Evolutionary conservation across 495 filamentous ascomycete genomes (phyloP), one percentile per base, ranked within the genome.

Genomic region (Xanthoparmelia taractica): DNA sequence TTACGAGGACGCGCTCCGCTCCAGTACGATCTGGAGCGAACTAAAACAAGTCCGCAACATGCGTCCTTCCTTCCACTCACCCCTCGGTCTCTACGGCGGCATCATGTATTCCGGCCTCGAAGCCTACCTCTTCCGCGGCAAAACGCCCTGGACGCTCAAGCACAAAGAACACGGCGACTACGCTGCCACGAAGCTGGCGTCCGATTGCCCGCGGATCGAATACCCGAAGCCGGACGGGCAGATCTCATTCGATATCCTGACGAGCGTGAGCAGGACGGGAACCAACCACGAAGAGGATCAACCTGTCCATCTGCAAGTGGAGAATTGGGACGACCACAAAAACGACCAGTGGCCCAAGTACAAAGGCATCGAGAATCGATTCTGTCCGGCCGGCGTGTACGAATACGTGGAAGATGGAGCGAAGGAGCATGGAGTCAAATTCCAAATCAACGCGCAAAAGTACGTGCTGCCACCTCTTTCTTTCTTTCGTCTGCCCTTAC

Each of bases 231-330:
- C 94, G 0, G 94, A 99, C 72, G 90, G 91, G 36, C 85, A 94
- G 75, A 85, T 97, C 71, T 88, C 83, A 58, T 99, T 99, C 69
- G 94, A 99, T 70, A 96, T 99, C 62, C 72, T 99, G 70, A 99
- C 94, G 6, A 91, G 85, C 66, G 94, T 99, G 8, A 92, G 85
- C 64, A 83, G 95, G 57, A 97, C 93, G 2, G 95, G 94, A 2
- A 99, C 94, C 45, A 99, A 97, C 75, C 94, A 99, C 73, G 95
- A 97, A 75, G 94, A 99, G 75, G 94, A 99, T 75, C 92, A 99
- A 77, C 94, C 94, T 0, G 90, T 95, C 55, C 94, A 99, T 72
- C 76, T 99, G 67, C 89, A 93, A 76, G 95, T 98, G 63, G 81
- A 86, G 74, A 92, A 97, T 72, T 97, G 92, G 92, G 90, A 96